phyloP scores from a whole-genome alignment of 768 basidiomycete genomes.

The Roridomyces roridus region DNA sequence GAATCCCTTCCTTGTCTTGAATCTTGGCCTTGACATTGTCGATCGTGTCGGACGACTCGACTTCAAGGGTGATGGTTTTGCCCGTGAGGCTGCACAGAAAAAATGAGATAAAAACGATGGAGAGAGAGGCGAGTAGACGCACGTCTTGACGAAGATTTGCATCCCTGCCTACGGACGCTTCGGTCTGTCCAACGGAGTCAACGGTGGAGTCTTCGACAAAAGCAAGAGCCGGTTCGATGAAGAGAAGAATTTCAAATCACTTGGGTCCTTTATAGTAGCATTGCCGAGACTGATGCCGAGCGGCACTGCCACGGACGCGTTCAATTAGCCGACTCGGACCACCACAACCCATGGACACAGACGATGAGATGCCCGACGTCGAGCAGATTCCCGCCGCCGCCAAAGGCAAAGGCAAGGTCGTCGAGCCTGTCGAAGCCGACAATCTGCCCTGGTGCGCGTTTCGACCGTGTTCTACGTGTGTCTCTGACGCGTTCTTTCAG shows the following conservation, averaged over 20 bases:
- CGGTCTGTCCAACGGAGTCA: conserved; percentile 88
- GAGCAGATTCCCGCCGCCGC: conserved; percentile 42
- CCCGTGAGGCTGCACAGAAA: conserved; percentile 82
- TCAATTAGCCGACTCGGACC: conserved; percentile 7
- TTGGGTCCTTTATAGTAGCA: conserved; percentile 42
- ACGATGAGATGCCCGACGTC: conserved; percentile 63
- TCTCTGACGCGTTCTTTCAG: conserved; percentile 45
- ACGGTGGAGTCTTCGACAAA: conserved; percentile 95
- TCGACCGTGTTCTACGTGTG: conserved; percentile 2
- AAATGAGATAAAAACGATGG: conserved; percentile 13
- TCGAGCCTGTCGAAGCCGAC: conserved; percentile 60
- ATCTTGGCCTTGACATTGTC: conserved; percentile 99
- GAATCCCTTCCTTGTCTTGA: conserved; percentile 96
- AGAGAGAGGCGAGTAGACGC: conserved; percentile 34
- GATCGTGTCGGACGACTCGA: conserved; percentile 96
- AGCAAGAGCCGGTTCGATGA: conserved; percentile 59
- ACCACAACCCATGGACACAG: conserved; percentile 75
- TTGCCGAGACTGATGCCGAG: conserved; percentile 16
- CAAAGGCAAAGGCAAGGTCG: conserved; percentile 78
- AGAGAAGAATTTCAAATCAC: conserved; percentile 47
- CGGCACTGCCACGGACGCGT: conserved; percentile 24
- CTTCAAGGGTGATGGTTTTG: conserved; percentile 98
- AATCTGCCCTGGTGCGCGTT: conserved; percentile 81
- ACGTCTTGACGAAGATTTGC: conserved; percentile 99
- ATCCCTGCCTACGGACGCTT: conserved; percentile 71